Base-by-base conservation (phyloP, 768 basidiomycete species). In the Lactarius deliciosus region DNA sequence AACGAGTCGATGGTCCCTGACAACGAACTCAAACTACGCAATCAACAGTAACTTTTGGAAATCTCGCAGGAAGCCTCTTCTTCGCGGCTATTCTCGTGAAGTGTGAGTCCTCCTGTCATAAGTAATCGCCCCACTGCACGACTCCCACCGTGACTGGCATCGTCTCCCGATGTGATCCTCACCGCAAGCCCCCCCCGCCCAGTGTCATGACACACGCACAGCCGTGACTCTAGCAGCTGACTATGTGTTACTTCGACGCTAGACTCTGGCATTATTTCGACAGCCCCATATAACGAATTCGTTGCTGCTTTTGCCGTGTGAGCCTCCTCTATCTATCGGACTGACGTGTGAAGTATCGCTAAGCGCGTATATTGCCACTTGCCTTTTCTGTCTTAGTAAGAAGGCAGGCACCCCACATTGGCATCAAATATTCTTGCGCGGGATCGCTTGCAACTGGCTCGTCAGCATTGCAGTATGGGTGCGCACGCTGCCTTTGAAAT, bases 361-460 rank as follows among this genome's bases (percentile, higher is more conserved):
- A 7, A 68, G n/a, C 22, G 36, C 34, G 4, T 25, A 58, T 36
- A 25, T 47, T 47, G 45, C 8, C 36, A 3, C 13, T 47, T 22
- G 10, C n/a, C 38, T 18, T 20, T 40, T 20, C 38, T 63, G 20
- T n/a, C 25, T 22, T 58, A 90, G 89, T 56, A 74, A 82, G 45
- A 91, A 90, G 73, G 89, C 88, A 0, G 76, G 76, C 1, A 83
- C 85, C 13, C 89, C 89, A 2, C 75, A 80, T 38, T 91, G 88
- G 88, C 80, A 89, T 73, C 85, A 91, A 73, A 86, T 91, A 43
- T 86, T 91, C 76, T 75, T 91, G 22, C 79, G 88, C 18, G 89
- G 89, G 0, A 88, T 91, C 68, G 89, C 83, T 7, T 91, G 89
- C 69, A 91, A 91, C 70, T 91, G 88, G 88, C 79, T 91, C 1